phyloP scores from a whole-genome alignment of 2,329 filamentous ascomycete genomes.

The Shiraia bambusicola region DNA sequence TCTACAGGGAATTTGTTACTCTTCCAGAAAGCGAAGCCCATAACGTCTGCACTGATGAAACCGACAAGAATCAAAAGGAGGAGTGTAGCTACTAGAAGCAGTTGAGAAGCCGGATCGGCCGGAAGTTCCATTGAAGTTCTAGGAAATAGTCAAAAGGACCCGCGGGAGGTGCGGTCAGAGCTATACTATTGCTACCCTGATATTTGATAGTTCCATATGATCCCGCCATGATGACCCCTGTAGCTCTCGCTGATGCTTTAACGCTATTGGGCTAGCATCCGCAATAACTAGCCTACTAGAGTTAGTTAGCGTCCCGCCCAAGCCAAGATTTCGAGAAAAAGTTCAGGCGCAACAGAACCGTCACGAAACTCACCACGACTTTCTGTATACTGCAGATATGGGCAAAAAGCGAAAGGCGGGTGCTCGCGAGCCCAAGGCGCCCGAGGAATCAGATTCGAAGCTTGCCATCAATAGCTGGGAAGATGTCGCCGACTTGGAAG shows the following conservation, averaged over 20 bases:
- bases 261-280: background rate
- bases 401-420: conserved; percentile 69
- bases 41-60: conserved; percentile 50
- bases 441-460: conserved; percentile 51
- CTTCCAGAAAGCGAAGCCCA: conserved; percentile 64
- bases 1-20: conserved; percentile 82
- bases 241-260: conserved; percentile 3
- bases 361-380: conserved; percentile 7
- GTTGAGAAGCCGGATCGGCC: conserved; percentile 35
- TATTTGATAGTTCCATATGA: too few species aligned
- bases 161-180: conserved; percentile 6
- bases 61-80: conserved; percentile 40
- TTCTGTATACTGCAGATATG: conserved; percentile 40
- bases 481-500: conserved; percentile 90
- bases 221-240: background rate
- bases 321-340: conserved; percentile 36
- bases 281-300: conserved; percentile 8
- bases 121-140: conserved; percentile 29
- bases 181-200: too few species aligned
- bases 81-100: conserved; percentile 40
- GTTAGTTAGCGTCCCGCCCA: conserved; percentile 18
- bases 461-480: conserved; percentile 65
- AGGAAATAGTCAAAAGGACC: background rate
- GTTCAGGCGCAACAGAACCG: conserved; percentile 18
- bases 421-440: conserved; percentile 46